Evolutionary conservation across 805 yeast species (phyloP), one percentile per base, ranked within the genome.

Genomic region (Starmerella davenportii): DNA sequence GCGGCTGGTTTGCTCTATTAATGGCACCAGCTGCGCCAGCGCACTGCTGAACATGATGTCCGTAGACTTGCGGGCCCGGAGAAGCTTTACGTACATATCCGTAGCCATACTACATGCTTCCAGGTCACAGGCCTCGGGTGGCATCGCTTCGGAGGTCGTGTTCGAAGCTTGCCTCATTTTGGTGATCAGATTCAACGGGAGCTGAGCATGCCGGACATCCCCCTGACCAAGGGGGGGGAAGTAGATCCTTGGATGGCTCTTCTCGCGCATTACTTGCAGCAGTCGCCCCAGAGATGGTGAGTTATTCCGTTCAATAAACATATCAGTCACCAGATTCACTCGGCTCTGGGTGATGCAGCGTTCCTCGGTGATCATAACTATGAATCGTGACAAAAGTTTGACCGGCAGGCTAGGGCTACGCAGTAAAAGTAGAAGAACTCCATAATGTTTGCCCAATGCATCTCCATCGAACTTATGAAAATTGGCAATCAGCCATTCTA

Each of bases 231-330:
- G 16, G 7, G 46, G 47, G 5, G 48, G 48, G 5, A 45, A 21
- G 18, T 31, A 43, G 3, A 45, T 37, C 7, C 21, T 14, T 8
- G 41, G 27, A 8, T 20, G 20, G 38, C 38, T n/a, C 14, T 13
- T 5, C 11, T 15, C 13, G 8, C 39, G 24, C 41, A 45, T 40
- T 2, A 20, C 21, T 18, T 19, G 24, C 30, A 45, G 40, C n/a
- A 45, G 47, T 17, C 44, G 30, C 13, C 34, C 40, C 4, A 45
- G n/a, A 1, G 47, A 41, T 5, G 44, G 44, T 18, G 48, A 41
- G 28, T 39, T 40, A n/a, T 23, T 14, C 24, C 29, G 34, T 13
- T 11, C 21, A 4, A 20, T 3, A 23, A 28, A 43, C 16, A 43
- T 19, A 9, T 29, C 37, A 21, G 36, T 17, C 13, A 45, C 29